Evolutionary conservation across 352 stramenopile genomes (phyloP).

Genomic region (Pilasporangium apinafurcum): DNA sequence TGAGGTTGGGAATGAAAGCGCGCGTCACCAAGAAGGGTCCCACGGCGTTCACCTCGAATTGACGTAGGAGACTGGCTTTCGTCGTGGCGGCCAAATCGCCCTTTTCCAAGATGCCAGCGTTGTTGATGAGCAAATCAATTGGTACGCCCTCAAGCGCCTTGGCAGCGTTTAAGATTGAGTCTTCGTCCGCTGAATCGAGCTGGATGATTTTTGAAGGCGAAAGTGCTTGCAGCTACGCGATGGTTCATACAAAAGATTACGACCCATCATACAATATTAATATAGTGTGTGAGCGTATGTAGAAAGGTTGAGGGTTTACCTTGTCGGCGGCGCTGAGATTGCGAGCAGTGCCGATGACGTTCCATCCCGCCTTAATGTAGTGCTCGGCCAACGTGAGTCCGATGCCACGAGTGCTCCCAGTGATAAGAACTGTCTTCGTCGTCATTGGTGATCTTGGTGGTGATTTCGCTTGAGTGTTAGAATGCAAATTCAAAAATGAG

Average conservation of each 20-base stretch:
- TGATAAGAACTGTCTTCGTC: constrained; percentile 55
- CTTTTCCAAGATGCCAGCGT: constrained; percentile 12
- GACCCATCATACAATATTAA: too few relatives aligned
- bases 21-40: constrained; percentile 23
- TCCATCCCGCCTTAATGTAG: constrained; percentile 34
- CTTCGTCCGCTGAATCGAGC: constrained; percentile 14
- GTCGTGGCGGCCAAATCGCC: constrained; percentile 3
- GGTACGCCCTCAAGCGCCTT: constrained; percentile 8
- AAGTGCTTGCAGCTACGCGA: constrained; percentile 7
- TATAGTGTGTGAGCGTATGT: too few relatives aligned
- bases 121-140: constrained; percentile 39
- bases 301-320: too few relatives aligned
- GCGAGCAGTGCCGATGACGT: too few relatives aligned
- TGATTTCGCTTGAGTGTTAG: too few relatives aligned
- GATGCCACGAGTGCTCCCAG: constrained; percentile 34
- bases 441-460: too few relatives aligned
- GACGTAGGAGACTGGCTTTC: constrained; percentile 10
- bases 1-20: constrained; percentile 14
- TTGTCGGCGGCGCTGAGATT: constrained; percentile 16
- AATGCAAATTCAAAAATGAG: too few relatives aligned
- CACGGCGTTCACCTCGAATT: constrained; percentile 34
- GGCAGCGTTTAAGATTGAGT: constrained; percentile 8
- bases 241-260: constrained; percentile 1
- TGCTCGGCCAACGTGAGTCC: constrained; percentile 32
- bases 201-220: constrained; percentile 10